Percentiles rank a stretch among this genome's conserved stretches.
These are phyloP conservation scores for Smithsoniella earleae DNA, from an alignment of 163 green algal genomes.

Conservation along the genomic window DNA sequence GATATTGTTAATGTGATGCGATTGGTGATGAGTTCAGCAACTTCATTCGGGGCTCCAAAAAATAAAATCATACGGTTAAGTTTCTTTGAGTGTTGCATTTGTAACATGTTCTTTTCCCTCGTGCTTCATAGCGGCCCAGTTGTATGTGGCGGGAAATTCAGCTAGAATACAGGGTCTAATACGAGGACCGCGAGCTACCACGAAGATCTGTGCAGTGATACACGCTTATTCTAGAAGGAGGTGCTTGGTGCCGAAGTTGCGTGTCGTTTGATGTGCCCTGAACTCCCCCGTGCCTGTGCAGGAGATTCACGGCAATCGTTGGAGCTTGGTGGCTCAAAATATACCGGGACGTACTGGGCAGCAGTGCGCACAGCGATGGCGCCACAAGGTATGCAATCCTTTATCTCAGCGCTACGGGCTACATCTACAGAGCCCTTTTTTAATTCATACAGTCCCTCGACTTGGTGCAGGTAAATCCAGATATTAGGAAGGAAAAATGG, in stretches of 20 bases:
- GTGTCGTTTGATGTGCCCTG: background rate
- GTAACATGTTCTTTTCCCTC: too few relatives aligned
- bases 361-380: slow-evolving; percentile 81
- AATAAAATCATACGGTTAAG: too few relatives aligned
- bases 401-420: background rate
- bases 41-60: too few relatives aligned
- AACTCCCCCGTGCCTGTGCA: background rate
- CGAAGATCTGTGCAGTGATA: background rate
- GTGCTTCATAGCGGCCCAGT: too few relatives aligned
- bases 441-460: too few relatives aligned
- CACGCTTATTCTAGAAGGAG: background rate
- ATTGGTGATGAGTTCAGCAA: too few relatives aligned
- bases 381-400: slow-evolving; percentile 65
- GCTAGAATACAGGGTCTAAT: background rate
- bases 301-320: slow-evolving; percentile 56
- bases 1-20: too few relatives aligned
- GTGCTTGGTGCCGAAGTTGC: background rate
- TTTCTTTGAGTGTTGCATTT: too few relatives aligned
- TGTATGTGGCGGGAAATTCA: background rate
- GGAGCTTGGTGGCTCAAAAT: slow-evolving; percentile 60
- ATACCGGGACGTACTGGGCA: slow-evolving; percentile 73
- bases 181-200: background rate
- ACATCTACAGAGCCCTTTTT: too few relatives aligned
- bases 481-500: slow-evolving; percentile 68
- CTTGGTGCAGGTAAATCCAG: slow-evolving; percentile 72